Conservation (phyloP, 1,284 basidiomycete species). For the Pterula multifida region DNA sequence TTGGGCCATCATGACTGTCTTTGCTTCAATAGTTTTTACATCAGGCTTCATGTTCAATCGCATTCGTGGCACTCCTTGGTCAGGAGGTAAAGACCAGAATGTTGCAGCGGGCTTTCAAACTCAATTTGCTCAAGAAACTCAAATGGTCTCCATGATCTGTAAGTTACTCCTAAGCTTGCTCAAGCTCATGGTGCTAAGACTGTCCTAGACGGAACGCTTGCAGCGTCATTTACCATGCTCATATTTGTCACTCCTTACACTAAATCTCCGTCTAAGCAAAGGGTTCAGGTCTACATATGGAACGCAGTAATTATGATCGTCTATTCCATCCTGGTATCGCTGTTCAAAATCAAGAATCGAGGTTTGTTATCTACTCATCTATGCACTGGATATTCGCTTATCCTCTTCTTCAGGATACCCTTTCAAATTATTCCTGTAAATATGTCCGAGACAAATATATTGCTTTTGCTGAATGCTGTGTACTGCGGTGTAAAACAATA, state of each 20-base stretch:
- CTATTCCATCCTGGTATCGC: slow-evolving; percentile 78
- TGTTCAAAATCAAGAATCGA: slow-evolving; percentile 90
- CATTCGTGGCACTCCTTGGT: slow-evolving; percentile 77
- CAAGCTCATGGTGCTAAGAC: slow-evolving; percentile 4
- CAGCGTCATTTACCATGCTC: slow-evolving; percentile 75
- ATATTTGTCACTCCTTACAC: slow-evolving; percentile 76
- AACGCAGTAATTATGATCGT: slow-evolving; percentile 72
- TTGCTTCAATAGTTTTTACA: slow-evolving; percentile 73
- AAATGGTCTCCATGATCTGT: slow-evolving; percentile 84
- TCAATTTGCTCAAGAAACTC: slow-evolving; percentile 89
- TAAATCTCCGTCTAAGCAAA: slow-evolving; percentile 64
- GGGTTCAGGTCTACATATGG: slow-evolving; percentile 86
- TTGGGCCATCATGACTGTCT: slow-evolving; percentile 58
- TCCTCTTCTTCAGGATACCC: slow-evolving; percentile 47
- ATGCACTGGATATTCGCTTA: slow-evolving; percentile 3
- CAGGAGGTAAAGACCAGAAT: slow-evolving; percentile 58
- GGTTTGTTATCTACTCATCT: slow-evolving; percentile 29
- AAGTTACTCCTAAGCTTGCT: slow-evolving; percentile 22
- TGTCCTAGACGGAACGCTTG: slow-evolving; percentile 68
- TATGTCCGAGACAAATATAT: slow-evolving; percentile 8
- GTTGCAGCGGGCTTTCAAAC: slow-evolving; percentile 83
- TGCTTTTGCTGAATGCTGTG: neutral
- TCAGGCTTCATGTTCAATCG: slow-evolving; percentile 95
- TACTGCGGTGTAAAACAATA: neutral
- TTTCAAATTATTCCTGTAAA: slow-evolving; percentile 60